Evolutionary conservation across 148 eudicot genomes (phyloP), one percentile per base, ranked within the genome.

Genomic region (Rhododendron vialii): DNA sequence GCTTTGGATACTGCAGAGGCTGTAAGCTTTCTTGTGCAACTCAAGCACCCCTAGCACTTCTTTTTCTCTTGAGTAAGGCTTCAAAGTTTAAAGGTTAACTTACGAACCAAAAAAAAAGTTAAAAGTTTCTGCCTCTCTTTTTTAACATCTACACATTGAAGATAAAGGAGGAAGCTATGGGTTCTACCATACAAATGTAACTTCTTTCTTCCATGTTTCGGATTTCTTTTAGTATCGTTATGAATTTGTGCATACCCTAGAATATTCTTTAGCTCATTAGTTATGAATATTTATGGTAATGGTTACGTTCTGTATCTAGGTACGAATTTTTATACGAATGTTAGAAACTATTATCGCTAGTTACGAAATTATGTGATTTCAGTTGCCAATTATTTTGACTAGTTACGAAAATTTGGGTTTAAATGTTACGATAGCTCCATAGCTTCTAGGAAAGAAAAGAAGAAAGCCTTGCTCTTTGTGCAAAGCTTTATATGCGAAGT

Each of bases 1-100:
- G 87, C 90, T 86, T 65, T 96, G 82, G 98, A 96, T 85, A 92
- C 98, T 86, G 94, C 99, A 67, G 99, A 96, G 88, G 91, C 92
- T 85, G 99, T 96, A 91, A 91, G 96, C 43, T 35, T 65, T 51
- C 63, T 26, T 84, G 48, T 63, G 88, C 73, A 82, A 57, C 20
- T 81, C 74, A 47, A 83, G 53, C 18, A 71, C 47, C 63, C 22
- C 50, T 8, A 53, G 55, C 69, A 15, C 55, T 82, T 84, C 45
- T 67, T 86, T 86, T 41, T 67, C 55, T 38, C 28, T 51, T n/a
- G n/a, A 28, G 28, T 11, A 48, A 73, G 67, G 26, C 41, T 30
- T 28, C 47, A 36, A 35, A 10, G 17, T 83, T 26, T 26, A 30
- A 53, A 69, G 12, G 41, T 67, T 43, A 8, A 47, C 35, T 67